These are phyloP conservation scores for Fusarium dlaminii DNA, from an alignment of 2,329 filamentous ascomycete genomes.

Conservation along the genomic window DNA sequence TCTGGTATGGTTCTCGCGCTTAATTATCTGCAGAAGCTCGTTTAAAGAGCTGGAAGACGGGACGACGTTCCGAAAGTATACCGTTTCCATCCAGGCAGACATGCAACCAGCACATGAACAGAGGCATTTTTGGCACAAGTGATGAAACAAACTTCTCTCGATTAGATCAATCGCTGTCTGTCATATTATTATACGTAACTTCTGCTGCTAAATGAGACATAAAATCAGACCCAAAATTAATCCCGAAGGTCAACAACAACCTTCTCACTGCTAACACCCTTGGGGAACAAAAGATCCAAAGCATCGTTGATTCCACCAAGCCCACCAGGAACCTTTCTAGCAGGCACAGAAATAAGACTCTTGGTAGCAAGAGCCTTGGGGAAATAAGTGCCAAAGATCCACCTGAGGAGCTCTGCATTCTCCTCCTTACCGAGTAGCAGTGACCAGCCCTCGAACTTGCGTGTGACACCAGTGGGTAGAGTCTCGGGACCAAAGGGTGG, in stretches of 20 bases:
- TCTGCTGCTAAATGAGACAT: background rate
- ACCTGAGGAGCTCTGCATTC: slow-evolving; percentile 14
- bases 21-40: background rate
- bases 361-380: slow-evolving; percentile 12
- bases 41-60: background rate
- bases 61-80: background rate
- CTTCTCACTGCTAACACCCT: slow-evolving; percentile 34
- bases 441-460: slow-evolving; percentile 34
- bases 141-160: background rate
- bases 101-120: background rate
- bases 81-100: background rate
- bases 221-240: background rate
- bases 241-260: slow-evolving; percentile 25
- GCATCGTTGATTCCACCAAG: slow-evolving; percentile 23
- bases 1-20: background rate
- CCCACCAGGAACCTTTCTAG: slow-evolving; percentile 23
- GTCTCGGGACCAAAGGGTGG: slow-evolving; percentile 23
- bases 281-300: slow-evolving; percentile 12
- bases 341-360: slow-evolving; percentile 14
- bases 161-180: background rate
- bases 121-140: background rate
- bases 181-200: background rate
- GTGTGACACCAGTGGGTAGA: slow-evolving; percentile 18
- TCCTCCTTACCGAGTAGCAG: slow-evolving; percentile 29
- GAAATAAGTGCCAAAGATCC: slow-evolving; percentile 31